Percentiles rank a stretch among this genome's conserved stretches.
These are phyloP conservation scores for thale cress (Arabidopsis thaliana) DNA, from an alignment of 345 rosid genomes.

Conservation along the genomic window DNA sequence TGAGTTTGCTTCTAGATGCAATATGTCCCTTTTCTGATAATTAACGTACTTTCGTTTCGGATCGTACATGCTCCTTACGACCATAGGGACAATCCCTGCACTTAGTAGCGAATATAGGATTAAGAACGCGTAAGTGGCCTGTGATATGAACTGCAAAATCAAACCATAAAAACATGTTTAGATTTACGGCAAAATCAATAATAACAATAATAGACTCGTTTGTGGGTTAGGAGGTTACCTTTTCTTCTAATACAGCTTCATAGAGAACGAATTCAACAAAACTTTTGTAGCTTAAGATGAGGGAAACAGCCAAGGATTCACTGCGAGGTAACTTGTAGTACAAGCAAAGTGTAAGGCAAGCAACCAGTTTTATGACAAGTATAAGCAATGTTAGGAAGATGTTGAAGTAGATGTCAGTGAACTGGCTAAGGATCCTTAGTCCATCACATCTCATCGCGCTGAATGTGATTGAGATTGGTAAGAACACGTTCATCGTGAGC, in stretches of 20 bases:
- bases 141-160: constrained; percentile 24
- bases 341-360: constrained; percentile 35
- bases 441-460: constrained; percentile 34
- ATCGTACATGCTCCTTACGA: constrained; percentile 21
- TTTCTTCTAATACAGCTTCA: constrained; percentile 3
- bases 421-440: constrained; percentile 13
- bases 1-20: constrained; percentile 21
- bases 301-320: constrained; percentile 27
- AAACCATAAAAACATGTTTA: background rate
- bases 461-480: constrained; percentile 31
- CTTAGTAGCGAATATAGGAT: constrained; percentile 12
- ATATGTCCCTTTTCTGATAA: constrained; percentile 21
- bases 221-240: constrained; percentile 6
- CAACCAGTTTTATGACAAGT: constrained; percentile 13
- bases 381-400: constrained; percentile 12
- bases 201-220: background rate
- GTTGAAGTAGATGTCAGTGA: constrained; percentile 19
- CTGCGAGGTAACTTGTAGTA: constrained; percentile 32
- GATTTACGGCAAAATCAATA: background rate
- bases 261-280: constrained; percentile 25
- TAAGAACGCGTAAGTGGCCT: constrained; percentile 35
- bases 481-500: constrained; percentile 31
- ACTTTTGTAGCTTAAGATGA: constrained; percentile 29
- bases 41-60: constrained; percentile 27
- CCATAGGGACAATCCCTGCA: constrained; percentile 25